Conservation (phyloP, 2,329 filamentous ascomycete genomes). For the Aspergillus bombycis region DNA sequence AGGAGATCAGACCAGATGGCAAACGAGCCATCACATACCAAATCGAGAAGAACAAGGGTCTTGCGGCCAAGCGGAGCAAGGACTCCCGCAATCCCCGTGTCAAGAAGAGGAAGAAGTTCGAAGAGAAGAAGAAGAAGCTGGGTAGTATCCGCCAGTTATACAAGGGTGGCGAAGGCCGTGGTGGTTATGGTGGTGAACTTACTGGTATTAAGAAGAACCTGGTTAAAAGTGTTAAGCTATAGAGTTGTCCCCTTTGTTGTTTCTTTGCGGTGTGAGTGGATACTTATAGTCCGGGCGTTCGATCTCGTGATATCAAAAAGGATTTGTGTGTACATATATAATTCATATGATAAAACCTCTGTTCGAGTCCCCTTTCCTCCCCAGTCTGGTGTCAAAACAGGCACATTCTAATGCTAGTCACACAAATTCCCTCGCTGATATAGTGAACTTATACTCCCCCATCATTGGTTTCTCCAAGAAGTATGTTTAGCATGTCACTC, state of each 20-base stretch:
- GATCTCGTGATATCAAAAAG: slow-evolving; percentile 23
- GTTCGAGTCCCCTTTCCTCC: background rate
- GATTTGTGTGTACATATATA: slow-evolving; percentile 30
- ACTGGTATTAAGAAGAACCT: slow-evolving; percentile 94
- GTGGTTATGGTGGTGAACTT: slow-evolving; percentile 87
- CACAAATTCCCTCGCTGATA: background rate
- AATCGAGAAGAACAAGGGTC: slow-evolving; percentile 97
- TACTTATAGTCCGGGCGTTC: slow-evolving; percentile 23
- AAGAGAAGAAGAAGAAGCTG: slow-evolving; percentile 97
- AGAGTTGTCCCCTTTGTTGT: slow-evolving; percentile 31
- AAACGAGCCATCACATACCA: slow-evolving; percentile 91
- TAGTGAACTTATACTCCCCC: background rate
- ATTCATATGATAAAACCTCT: slow-evolving; percentile 9
- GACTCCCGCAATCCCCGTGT: slow-evolving; percentile 92
- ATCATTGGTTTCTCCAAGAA: slow-evolving; percentile 9
- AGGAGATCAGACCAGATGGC: slow-evolving; percentile 76
- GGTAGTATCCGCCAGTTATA: slow-evolving; percentile 82
- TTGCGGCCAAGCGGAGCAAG: slow-evolving; percentile 89
- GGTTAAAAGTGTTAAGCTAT: slow-evolving; percentile 92
- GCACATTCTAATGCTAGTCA: background rate
- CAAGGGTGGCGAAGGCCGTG: slow-evolving; percentile 79
- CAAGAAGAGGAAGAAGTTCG: slow-evolving; percentile 97
- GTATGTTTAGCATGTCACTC: slow-evolving; percentile 10
- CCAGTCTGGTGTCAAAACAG: background rate
- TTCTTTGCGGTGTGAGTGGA: slow-evolving; percentile 20